These are phyloP conservation scores for Fomes fomentarius DNA, from an alignment of 1,284 basidiomycete species.

Conservation along the genomic window DNA sequence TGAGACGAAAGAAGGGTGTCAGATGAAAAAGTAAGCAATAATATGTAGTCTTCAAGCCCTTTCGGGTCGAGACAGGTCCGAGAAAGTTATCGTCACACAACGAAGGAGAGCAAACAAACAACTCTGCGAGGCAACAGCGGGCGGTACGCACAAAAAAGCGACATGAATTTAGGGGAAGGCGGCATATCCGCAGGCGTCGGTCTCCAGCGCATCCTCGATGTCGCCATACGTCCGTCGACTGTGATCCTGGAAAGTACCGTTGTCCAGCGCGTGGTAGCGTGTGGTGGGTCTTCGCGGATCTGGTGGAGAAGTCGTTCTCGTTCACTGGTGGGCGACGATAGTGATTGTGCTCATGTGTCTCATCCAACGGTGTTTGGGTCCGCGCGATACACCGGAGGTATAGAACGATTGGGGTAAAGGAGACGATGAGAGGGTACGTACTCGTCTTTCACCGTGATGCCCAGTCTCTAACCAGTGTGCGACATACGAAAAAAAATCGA, in stretches of 20 bases:
- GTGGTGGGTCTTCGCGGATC: constrained; percentile 90
- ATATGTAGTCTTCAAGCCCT: constrained; percentile 38
- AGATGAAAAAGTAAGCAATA: constrained; percentile 30
- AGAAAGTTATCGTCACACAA: constrained; percentile 45
- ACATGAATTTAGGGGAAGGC: constrained; percentile 17
- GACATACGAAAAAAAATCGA: constrained; percentile 68
- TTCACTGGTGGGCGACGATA: constrained; percentile 78
- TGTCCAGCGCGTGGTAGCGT: constrained; percentile 81
- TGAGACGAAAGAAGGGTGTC: no score
- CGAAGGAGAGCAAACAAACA: no score
- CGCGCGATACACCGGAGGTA: constrained; percentile 79
- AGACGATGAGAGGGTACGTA: no score
- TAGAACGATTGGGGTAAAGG: no score
- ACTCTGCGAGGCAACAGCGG: no score
- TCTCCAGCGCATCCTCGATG: constrained; percentile 51
- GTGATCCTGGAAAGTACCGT: no score
- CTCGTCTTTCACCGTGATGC: constrained; percentile 87
- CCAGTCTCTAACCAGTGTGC: constrained; percentile 37
- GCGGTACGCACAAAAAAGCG: constrained; percentile 2
- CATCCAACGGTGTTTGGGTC: constrained; percentile 69
- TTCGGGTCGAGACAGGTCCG: constrained; percentile 51
- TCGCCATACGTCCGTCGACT: constrained; percentile 74
- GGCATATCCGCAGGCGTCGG: constrained; percentile 53
- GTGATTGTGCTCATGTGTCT: constrained; percentile 43
- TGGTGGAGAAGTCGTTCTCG: constrained; percentile 97